phyloP scores from a whole-genome alignment of 1,284 basidiomycete genomes.

The Ganoderma lingzhi region DNA sequence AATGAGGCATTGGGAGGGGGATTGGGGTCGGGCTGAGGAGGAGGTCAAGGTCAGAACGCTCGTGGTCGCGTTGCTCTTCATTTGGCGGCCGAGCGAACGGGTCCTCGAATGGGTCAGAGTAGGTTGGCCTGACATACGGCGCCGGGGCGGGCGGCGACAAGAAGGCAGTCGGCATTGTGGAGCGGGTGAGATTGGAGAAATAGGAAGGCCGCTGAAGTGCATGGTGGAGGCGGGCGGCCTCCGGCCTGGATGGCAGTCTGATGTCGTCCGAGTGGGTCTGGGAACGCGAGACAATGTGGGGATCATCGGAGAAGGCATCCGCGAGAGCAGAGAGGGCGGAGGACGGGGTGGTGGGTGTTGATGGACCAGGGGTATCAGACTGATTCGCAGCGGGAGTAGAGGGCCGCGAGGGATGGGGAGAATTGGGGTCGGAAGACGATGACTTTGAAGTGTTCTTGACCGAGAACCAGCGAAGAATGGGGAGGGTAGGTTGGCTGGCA shows the following conservation, averaged over 20 bases:
- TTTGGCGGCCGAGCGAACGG: slow-evolving; percentile 27
- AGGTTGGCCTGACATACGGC: slow-evolving; percentile 28
- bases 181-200: slow-evolving; percentile 66
- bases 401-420: slow-evolving; percentile 38
- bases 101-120: slow-evolving; percentile 45
- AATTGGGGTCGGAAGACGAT: slow-evolving; percentile 35
- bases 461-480: slow-evolving; percentile 60
- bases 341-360: slow-evolving; percentile 38
- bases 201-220: slow-evolving; percentile 54
- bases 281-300: slow-evolving; percentile 39
- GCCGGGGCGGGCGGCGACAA: slow-evolving; percentile 45
- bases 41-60: slow-evolving; percentile 38
- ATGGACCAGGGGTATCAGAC: slow-evolving; percentile 34
- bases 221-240: slow-evolving; percentile 56
- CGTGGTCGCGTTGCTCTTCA: slow-evolving; percentile 30
- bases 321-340: slow-evolving; percentile 40
- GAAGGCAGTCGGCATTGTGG: slow-evolving; percentile 71
- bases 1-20: slow-evolving; percentile 39
- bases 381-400: slow-evolving; percentile 30
- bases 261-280: slow-evolving; percentile 25
- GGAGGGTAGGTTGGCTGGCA: slow-evolving; percentile 35
- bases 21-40: slow-evolving; percentile 41
- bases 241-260: slow-evolving; percentile 48
- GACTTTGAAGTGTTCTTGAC: slow-evolving; percentile 33
- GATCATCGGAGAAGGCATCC: slow-evolving; percentile 53